Conservation (phyloP, 2,329 filamentous ascomycete species). For the Canariomyces notabilis region DNA sequence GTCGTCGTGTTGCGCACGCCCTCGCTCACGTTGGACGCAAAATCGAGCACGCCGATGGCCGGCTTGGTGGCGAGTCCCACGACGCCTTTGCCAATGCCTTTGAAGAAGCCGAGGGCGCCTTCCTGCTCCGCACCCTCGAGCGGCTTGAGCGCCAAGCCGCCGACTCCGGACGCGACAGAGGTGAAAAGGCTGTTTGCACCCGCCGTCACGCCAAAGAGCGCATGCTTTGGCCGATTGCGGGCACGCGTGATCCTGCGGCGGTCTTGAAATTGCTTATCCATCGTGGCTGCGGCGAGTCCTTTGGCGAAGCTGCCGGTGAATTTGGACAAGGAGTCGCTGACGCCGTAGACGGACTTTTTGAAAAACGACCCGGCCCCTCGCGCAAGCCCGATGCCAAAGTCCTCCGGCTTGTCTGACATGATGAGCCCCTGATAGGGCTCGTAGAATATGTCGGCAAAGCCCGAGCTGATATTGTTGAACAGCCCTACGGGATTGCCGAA, state of each 20-base stretch:
- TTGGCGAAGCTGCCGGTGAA: slow-evolving; percentile 97
- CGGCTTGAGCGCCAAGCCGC: slow-evolving; percentile 87
- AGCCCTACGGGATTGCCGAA: slow-evolving; percentile 93
- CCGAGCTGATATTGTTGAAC: slow-evolving; percentile 97
- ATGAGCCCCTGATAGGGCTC: slow-evolving; percentile 96
- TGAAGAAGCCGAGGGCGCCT: slow-evolving; percentile 89
- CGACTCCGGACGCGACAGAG: slow-evolving; percentile 88
- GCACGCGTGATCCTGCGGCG: slow-evolving; percentile 88
- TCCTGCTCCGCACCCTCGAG: slow-evolving; percentile 95
- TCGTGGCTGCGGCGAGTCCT: slow-evolving; percentile 86
- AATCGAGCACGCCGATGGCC: slow-evolving; percentile 91
- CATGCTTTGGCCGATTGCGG: slow-evolving; percentile 93
- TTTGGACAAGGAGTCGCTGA: slow-evolving; percentile 96
- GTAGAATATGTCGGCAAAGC: slow-evolving; percentile 97
- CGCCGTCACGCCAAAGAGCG: slow-evolving; percentile 89
- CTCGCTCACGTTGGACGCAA: slow-evolving; percentile 94
- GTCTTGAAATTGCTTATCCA: slow-evolving; percentile 99
- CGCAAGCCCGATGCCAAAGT: slow-evolving; percentile 89
- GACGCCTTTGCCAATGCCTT: slow-evolving; percentile 92
- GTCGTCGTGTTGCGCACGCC: slow-evolving; percentile 98
- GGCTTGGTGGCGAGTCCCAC: slow-evolving; percentile 95
- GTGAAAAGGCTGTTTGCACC: slow-evolving; percentile 93
- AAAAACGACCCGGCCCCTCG: slow-evolving; percentile 96
- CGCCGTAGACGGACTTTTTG: slow-evolving; percentile 97
- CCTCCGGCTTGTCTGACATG: slow-evolving; percentile 90